Evolutionary conservation across 2,329 filamentous ascomycete species (phyloP), one percentile per base, ranked within the genome.

Genomic region (Alternaria longipes): DNA sequence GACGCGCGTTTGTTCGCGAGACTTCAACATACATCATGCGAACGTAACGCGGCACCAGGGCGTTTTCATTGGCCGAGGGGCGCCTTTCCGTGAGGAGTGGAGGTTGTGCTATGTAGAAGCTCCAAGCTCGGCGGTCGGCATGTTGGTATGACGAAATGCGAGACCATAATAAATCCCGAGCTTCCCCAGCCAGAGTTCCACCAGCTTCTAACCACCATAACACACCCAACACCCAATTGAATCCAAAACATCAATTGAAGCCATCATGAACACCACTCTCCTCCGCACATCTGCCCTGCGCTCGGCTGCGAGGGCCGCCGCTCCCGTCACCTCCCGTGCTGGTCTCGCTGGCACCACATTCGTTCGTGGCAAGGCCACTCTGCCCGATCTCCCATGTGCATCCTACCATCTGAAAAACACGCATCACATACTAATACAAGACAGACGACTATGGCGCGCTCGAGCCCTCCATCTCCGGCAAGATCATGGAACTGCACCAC

Each of bases 401-500:
- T 18, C 9, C n/a, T 26, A 8, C 12, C 20, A 30, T 54, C 18
- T 20, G 40, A 8, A 11, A 46, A 16, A n/a, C 12, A 34, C 9
- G 16, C 3, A 20, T 26, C 8, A 18, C n/a, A 1, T 34, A 30
- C 65, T 68, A 52, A 72, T 55, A 8, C 0, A 1, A 2, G 2
- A 0, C 69, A 97, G 94, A 98, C 79, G 95, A 97, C 86, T 99
- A 97, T 81, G 92, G 91, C 78, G 95, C 94, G 54, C 93, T 99
- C 74, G 95, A 99, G 84, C 88, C 87, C 69, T 81, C 86, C 77
- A 86, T 97, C 83, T 94, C 91, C 50, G 91, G 91, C 79, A 89
- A 95, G 83, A 97, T 97, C 84, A 97, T 97, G 94, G 92, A 97
- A 84, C 88, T 97, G 46, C 94, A 97, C 86, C 91, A 97, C 87